Conservation (phyloP, 345 rosid species). For the Laguncularia racemosa region DNA sequence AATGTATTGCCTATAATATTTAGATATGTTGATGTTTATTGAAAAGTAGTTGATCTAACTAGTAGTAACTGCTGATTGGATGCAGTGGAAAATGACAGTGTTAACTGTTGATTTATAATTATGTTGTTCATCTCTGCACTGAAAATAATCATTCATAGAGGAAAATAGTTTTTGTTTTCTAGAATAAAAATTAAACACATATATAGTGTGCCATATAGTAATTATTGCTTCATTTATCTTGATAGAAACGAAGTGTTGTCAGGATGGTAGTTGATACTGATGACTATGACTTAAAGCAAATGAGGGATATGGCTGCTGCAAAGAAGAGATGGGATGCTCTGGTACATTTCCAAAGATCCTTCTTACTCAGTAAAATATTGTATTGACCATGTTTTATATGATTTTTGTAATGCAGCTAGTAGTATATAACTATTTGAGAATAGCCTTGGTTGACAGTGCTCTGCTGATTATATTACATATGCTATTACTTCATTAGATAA, state of each 20-base stretch:
- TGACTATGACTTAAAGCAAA: constrained; percentile 75
- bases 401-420: not conserved
- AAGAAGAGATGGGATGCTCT: constrained; percentile 90
- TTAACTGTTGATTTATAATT: no score
- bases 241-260: constrained; percentile 32
- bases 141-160: no score
- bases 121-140: no score
- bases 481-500: no score
- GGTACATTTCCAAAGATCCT: constrained; percentile 30
- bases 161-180: constrained; percentile 3
- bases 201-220: not conserved
- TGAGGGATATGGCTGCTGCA: constrained; percentile 90
- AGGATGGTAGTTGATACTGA: constrained; percentile 59
- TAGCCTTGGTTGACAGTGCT: no score
- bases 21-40: no score
- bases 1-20: no score
- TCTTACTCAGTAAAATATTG: not conserved
- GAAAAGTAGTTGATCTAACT: no score
- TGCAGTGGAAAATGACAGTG: not conserved
- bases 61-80: no score
- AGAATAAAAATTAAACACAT: not conserved
- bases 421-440: no score
- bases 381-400: not conserved
- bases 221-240: constrained; percentile 4
- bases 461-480: no score